These are phyloP conservation scores for Fusarium armeniacum DNA, from an alignment of 2,329 filamentous ascomycete genomes.

Conservation along the genomic window DNA sequence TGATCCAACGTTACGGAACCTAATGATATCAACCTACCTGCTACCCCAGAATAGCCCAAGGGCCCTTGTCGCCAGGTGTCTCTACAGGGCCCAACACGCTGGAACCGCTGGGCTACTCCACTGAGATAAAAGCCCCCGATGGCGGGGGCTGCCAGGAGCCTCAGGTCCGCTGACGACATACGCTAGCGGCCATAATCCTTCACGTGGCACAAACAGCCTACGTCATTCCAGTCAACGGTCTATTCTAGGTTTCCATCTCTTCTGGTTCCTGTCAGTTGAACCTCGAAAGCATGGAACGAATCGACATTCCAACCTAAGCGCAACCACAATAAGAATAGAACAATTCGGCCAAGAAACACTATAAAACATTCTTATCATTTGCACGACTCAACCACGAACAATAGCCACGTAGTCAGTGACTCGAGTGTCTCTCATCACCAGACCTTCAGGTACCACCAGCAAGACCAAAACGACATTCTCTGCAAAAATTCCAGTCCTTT, in stretches of 20 bases:
- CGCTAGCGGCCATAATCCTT: conserved; percentile 30
- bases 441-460: conserved; percentile 29
- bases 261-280: conserved; percentile 15
- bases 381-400: conserved; percentile 6
- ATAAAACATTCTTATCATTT: not conserved
- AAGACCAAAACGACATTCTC: conserved; percentile 19
- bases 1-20: conserved; percentile 7
- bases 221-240: conserved; percentile 33
- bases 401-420: conserved; percentile 6
- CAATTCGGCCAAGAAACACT: not conserved
- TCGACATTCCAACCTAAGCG: not conserved
- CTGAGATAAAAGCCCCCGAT: conserved; percentile 18
- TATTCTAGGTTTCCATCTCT: not conserved
- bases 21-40: conserved; percentile 16
- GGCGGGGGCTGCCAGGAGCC: conserved; percentile 19
- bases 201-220: conserved; percentile 36
- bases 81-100: conserved; percentile 25
- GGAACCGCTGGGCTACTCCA: conserved; percentile 23
- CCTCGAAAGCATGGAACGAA: not conserved
- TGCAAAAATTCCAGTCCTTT: conserved; percentile 27
- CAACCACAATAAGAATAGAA: not conserved
- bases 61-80: conserved; percentile 31
- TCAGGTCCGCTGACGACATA: conserved; percentile 43
- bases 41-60: not conserved
- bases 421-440: conserved; percentile 22